A percentile compares a stretch with the other conserved stretches of the same genome.
Conservation (phyloP, 2,329 filamentous ascomycete species). For the Aspergillus sclerotialis region DNA sequence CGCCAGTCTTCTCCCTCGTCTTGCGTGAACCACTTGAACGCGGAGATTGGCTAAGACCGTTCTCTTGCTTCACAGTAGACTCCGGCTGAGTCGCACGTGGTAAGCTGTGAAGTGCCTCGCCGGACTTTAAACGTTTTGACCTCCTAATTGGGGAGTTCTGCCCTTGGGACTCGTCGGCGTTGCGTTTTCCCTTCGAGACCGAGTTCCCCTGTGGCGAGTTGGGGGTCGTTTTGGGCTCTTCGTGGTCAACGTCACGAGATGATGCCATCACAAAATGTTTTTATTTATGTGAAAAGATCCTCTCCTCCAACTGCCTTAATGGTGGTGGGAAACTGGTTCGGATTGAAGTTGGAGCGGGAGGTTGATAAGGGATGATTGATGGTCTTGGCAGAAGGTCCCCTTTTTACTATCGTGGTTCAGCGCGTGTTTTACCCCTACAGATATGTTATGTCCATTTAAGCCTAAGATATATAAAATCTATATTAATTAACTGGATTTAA, state of each 20-base stretch:
- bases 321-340: too few species aligned
- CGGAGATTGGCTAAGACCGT: not conserved
- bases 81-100: conserved; percentile 7
- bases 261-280: conserved; percentile 7
- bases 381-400: too few species aligned
- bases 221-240: conserved; percentile 4
- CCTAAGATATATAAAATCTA: too few species aligned
- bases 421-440: too few species aligned
- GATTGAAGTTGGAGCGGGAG: too few species aligned
- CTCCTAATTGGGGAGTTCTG: conserved; percentile 17
- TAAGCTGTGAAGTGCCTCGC: too few species aligned
- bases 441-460: too few species aligned
- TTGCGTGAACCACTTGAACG: not conserved
- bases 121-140: conserved; percentile 24
- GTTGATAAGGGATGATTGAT: too few species aligned
- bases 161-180: conserved; percentile 16
- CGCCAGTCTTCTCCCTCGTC: not conserved
- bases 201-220: conserved; percentile 4
- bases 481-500: too few species aligned
- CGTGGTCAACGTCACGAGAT: conserved; percentile 3
- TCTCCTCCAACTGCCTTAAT: too few species aligned
- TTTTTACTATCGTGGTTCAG: too few species aligned
- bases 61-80: not conserved
- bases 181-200: conserved; percentile 12
- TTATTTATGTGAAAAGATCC: too few species aligned